Conservation (phyloP, 441 rosid species). For the Isatis lusitanica region DNA sequence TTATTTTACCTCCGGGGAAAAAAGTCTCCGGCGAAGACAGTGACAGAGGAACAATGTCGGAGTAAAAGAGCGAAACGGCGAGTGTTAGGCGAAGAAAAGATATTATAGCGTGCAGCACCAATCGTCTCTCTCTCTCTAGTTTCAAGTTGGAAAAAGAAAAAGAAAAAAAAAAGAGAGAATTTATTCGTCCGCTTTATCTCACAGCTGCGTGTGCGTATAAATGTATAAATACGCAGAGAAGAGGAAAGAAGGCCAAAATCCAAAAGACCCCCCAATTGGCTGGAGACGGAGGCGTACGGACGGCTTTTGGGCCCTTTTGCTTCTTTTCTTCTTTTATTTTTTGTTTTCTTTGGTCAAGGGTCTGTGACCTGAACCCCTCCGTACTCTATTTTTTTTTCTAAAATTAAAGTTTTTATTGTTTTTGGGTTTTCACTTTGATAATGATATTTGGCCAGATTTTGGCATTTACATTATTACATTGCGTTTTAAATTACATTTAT, state of each 20-base stretch:
- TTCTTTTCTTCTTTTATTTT: not conserved
- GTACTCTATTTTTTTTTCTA: not conserved
- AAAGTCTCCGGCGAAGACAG: not conserved
- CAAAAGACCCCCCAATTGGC: constrained; percentile 17
- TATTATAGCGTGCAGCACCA: not conserved
- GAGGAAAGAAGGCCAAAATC: not conserved
- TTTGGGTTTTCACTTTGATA: constrained; percentile 7
- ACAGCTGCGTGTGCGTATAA: constrained; percentile 16
- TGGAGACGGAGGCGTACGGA: constrained; percentile 33
- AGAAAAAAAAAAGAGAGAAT: not conserved
- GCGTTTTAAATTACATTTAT: not conserved
- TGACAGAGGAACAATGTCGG: constrained; percentile 26
- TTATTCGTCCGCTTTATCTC: constrained; percentile 16
- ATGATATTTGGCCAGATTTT: constrained; percentile 21
- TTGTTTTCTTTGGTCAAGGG: constrained; percentile 8
- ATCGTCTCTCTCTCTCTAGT: constrained; percentile 12
- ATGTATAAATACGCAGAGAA: not conserved
- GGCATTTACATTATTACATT: constrained; percentile 7
- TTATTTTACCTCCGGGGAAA: constrained; percentile 7
- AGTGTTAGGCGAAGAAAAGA: constrained; percentile 3
- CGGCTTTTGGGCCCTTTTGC: constrained; percentile 24
- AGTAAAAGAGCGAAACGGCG: not conserved
- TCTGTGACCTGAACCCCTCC: constrained; percentile 13
- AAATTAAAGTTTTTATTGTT: not conserved
- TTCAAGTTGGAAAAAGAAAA: not conserved